Evolutionary conservation across 2,329 filamentous ascomycete species (phyloP).

Genomic region (Hirsutella rhossiliensis): DNA sequence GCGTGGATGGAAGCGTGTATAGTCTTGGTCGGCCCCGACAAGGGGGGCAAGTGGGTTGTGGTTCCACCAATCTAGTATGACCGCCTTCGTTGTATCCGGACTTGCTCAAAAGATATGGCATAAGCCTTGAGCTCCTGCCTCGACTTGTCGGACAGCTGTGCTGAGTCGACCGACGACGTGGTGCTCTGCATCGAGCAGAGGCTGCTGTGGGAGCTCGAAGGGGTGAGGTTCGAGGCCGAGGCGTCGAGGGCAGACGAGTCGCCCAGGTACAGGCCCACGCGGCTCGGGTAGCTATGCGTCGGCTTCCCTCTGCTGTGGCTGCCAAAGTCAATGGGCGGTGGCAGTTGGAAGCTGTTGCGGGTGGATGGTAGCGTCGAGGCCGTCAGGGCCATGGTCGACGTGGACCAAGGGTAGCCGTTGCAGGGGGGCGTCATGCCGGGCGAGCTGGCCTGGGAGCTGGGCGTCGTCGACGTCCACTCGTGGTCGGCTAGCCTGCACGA

Average conservation of each 20-base stretch:
- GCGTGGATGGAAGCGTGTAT: conserved; percentile 1
- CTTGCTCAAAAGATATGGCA: conserved; percentile 79
- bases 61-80: conserved; percentile 30
- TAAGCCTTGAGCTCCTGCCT: conserved; percentile 74
- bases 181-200: conserved; percentile 66
- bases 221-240: conserved; percentile 36
- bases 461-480: conserved; percentile 52
- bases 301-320: conserved; percentile 39
- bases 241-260: conserved; percentile 5
- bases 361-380: conserved; percentile 6
- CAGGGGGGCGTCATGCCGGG: conserved; percentile 32
- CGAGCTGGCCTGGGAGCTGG: conserved; percentile 46
- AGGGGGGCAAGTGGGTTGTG: too few species aligned
- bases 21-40: conserved; percentile 1
- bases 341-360: conserved; percentile 49
- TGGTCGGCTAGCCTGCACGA: conserved; percentile 80
- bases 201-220: conserved; percentile 74
- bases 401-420: conserved; percentile 38
- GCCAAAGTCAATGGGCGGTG: conserved; percentile 62
- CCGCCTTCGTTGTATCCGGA: conserved; percentile 48
- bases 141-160: conserved; percentile 60
- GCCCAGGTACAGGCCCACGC: conserved; percentile 15
- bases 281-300: conserved; percentile 20
- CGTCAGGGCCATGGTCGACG: conserved; percentile 10
- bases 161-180: conserved; percentile 38